Evolutionary conservation across 208 protist genomes (phyloP), one percentile per base, ranked within the genome.

Genomic region (Crithidia acanthocephali): DNA sequence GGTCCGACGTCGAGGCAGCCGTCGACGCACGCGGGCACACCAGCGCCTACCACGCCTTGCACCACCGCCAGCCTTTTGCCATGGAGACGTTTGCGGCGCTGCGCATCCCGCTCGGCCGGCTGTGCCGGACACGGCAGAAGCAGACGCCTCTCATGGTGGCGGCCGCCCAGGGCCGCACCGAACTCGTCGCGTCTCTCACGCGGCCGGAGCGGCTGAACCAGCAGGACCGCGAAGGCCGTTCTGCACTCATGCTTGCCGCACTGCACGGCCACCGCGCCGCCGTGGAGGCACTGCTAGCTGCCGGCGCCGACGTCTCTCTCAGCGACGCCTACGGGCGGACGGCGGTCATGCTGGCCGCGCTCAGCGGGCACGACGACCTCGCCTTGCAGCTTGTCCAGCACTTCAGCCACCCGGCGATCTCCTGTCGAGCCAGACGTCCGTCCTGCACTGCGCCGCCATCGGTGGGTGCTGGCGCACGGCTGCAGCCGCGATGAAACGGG

Each of bases 131-230:
- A 30, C 60, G 65, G 20, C 69, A 76, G 25, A 58, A 60, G 23
- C 91, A 88, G 48, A 95, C 91, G 22, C 83, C 86, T 20, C 80
- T 95, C 42, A 93, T 93, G 87, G 77, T 92, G 52, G 86, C 88
- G 30, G 79, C 80, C 23, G 62, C 64, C 42, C 42, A 64, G 23
- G 91, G 91, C 8, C 45, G 75, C 48, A 44, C 83, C 53, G 44
- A 45, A 7, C 23, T 84, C 0, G 80, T 91, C 4, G 67, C 73
- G n/a, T 40, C 44, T 44, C 77, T 95, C 18, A 66, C 92, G 23
- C 72, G 79, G 56, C 70, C 75, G 52, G 58, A 68, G 16, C 81
- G 69, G 6, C 56, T 87, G 22, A 82, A 88, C 37, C 51, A 63
- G 50, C 73, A 63, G 57, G 91, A 95, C 60, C 47, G 64, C 3